Conservation (phyloP, 2,329 filamentous ascomycete species). For the Trichoderma sp. region DNA sequence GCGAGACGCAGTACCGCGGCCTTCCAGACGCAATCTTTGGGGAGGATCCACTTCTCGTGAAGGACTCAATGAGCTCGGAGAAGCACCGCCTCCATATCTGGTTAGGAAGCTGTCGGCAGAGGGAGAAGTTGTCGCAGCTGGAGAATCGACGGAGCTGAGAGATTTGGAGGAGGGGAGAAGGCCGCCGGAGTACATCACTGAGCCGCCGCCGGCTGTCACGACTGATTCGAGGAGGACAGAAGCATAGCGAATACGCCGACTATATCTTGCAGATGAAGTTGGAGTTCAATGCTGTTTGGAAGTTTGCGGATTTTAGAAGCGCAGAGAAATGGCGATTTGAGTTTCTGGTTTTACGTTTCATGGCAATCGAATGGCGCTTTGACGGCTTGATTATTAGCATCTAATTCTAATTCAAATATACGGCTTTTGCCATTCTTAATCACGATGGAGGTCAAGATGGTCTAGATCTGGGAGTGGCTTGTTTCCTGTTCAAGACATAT, state of each 20-base stretch:
- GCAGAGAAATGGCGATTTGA: not conserved
- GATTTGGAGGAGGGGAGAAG: constrained; percentile 36
- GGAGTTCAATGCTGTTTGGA: not conserved
- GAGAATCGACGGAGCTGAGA: constrained; percentile 31
- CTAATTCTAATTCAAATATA: not conserved
- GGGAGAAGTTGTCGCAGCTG: constrained; percentile 18
- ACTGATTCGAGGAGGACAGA: constrained; percentile 29
- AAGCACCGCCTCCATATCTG: constrained; percentile 67
- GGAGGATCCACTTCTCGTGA: constrained; percentile 46
- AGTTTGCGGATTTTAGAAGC: not conserved
- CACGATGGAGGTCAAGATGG: not conserved
- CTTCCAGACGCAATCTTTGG: constrained; percentile 33
- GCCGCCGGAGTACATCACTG: constrained; percentile 39
- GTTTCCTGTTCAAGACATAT: constrained; percentile 11
- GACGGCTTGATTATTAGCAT: not conserved
- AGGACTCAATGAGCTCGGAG: constrained; percentile 65
- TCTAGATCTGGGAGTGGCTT: not conserved
- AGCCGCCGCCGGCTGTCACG: constrained; percentile 35
- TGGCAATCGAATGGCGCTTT: not conserved
- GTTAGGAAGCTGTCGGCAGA: constrained; percentile 38
- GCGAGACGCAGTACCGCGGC: constrained; percentile 36
- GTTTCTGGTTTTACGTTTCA: not conserved
- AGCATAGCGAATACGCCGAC: not conserved
- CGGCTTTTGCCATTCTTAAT: not conserved
- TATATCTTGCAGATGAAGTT: not conserved